Evolutionary conservation across 148 eudicot species (phyloP).

Genomic region (Rhododendron mucronatum): DNA sequence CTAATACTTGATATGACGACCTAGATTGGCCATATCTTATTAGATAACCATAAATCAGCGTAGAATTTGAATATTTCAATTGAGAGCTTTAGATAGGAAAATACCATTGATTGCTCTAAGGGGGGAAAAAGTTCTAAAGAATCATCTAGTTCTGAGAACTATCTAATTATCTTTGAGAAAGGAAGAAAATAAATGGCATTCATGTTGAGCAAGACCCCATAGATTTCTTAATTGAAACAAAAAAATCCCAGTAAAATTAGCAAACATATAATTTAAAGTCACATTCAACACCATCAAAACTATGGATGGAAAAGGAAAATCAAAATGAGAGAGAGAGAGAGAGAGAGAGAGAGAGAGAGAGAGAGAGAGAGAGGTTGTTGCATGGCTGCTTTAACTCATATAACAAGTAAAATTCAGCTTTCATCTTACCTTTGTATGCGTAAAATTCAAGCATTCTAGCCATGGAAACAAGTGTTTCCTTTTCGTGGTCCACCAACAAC

Average conservation of each 20-base stretch:
- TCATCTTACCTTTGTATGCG: slow-evolving; percentile 4
- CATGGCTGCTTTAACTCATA: not conserved
- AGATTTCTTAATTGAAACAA: not conserved
- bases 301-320: not conserved
- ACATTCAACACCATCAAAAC: not conserved
- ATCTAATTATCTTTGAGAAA: not conserved
- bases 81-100: not conserved
- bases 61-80: not conserved
- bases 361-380: not conserved
- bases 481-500: slow-evolving; percentile 2
- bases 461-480: not conserved
- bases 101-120: not conserved
- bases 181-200: not conserved
- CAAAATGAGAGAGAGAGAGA: not conserved
- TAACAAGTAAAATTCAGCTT: not conserved
- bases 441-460: slow-evolving; percentile 4
- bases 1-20: not conserved
- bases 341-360: not conserved
- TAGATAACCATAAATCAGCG: not conserved
- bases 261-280: not conserved
- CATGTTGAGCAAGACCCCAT: not conserved
- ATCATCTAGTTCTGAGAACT: not conserved
- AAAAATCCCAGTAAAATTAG: not conserved
- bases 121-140: not conserved
- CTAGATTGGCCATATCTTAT: not conserved